Evolutionary conservation across 352 stramenopile genomes (phyloP).

Genomic region (Globisporangium cylindrosporum): DNA sequence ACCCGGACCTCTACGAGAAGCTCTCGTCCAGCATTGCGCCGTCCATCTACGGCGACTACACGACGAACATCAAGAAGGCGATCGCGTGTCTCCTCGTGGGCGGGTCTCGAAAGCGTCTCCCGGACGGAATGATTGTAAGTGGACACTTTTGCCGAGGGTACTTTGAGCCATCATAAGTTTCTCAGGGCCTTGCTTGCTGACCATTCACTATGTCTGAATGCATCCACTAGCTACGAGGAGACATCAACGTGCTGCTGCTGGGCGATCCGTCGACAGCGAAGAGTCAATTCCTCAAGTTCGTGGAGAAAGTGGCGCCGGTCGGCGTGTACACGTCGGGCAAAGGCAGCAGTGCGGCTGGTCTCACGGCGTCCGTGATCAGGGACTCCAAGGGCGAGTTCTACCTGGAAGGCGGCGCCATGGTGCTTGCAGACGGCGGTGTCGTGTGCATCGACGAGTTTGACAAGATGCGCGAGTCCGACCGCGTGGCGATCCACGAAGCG

Average conservation of each 20-base stretch:
- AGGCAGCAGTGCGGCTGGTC: constrained; percentile 94
- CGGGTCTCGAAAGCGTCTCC: constrained; percentile 91
- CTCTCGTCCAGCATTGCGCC: constrained; percentile 89
- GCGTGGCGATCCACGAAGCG: constrained; percentile 98
- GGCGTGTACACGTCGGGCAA: constrained; percentile 99
- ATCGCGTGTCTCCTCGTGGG: constrained; percentile 95
- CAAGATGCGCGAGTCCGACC: constrained; percentile 93
- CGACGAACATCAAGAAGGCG: constrained; percentile 96
- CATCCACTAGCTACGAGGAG: constrained; percentile 79
- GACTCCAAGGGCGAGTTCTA: constrained; percentile 98
- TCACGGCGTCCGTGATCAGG: constrained; percentile 96
- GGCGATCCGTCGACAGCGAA: constrained; percentile 98
- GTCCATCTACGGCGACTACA: constrained; percentile 96
- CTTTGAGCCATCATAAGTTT: not conserved
- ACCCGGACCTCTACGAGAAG: constrained; percentile 93
- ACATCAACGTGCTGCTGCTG: constrained; percentile 98
- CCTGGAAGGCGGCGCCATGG: constrained; percentile 97
- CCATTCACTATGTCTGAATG: not conserved
- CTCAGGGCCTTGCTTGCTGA: not conserved
- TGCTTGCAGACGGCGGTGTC: constrained; percentile 97
- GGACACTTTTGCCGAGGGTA: not conserved
- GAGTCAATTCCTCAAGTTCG: constrained; percentile 98
- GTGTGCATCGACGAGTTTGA: constrained; percentile 99
- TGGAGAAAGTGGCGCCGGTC: constrained; percentile 94
- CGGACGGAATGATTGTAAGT: constrained; percentile 93